Percentiles rank a stretch among this genome's conserved stretches.
These are phyloP conservation scores for Zanthoxylum bungeanum DNA, from an alignment of 345 rosid species.

Conservation along the genomic window DNA sequence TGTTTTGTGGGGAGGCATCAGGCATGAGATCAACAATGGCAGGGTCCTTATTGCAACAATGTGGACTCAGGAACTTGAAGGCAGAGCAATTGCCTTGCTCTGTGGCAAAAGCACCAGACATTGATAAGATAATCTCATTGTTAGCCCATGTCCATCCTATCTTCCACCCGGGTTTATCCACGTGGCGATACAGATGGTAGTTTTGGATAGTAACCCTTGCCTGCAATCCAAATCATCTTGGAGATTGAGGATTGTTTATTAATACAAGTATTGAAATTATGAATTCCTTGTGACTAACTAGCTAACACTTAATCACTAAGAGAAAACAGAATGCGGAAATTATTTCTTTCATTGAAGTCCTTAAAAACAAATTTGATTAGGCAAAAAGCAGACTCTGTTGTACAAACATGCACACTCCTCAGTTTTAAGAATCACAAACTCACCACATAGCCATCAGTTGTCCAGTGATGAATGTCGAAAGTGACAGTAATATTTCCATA, in stretches of 20 bases:
- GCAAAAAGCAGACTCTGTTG: background rate
- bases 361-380: too few relatives aligned
- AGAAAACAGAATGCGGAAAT: too few relatives aligned
- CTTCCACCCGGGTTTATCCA: constrained; percentile 52
- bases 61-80: constrained; percentile 31
- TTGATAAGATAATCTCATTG: constrained; percentile 41
- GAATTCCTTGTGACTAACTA: too few relatives aligned
- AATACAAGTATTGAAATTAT: background rate
- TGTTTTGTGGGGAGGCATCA: constrained; percentile 24
- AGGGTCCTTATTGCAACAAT: constrained; percentile 45
- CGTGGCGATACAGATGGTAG: constrained; percentile 42
- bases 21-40: constrained; percentile 39
- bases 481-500: constrained; percentile 48
- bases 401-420: background rate
- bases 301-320: too few relatives aligned
- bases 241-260: background rate
- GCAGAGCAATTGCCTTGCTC: constrained; percentile 45
- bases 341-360: background rate
- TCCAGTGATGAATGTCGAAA: constrained; percentile 40
- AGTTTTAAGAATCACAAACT: constrained; percentile 14
- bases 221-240: constrained; percentile 21
- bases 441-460: constrained; percentile 49
- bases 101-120: constrained; percentile 55
- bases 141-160: constrained; percentile 55
- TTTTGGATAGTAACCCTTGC: constrained; percentile 56